Evolutionary conservation across 345 rosid genomes (phyloP).

Genomic region (Reutealis trisperma): DNA sequence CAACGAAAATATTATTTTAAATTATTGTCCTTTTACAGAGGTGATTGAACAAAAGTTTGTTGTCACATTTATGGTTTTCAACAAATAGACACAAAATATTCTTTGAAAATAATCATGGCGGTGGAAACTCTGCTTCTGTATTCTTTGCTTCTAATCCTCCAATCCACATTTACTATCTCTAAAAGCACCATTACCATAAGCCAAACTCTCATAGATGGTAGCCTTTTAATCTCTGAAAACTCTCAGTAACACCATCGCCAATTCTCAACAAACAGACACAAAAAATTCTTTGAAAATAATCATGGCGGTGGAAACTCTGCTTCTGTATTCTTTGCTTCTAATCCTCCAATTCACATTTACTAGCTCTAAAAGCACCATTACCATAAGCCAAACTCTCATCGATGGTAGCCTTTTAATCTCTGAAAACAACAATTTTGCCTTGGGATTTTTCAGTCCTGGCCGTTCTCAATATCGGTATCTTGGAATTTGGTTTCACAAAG

Average conservation of each 20-base stretch:
- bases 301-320: not conserved
- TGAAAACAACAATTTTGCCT: not conserved
- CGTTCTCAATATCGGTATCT: constrained; percentile 20
- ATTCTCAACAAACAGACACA: too few species aligned
- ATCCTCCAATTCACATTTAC: not conserved
- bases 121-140: not conserved
- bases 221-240: constrained; percentile 11
- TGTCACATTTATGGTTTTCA: too few species aligned
- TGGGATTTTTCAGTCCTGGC: constrained; percentile 35
- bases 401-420: constrained; percentile 15
- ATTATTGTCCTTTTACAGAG: too few species aligned
- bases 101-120: not conserved
- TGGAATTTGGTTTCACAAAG: constrained; percentile 27
- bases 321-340: not conserved
- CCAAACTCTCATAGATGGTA: constrained; percentile 13
- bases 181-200: constrained; percentile 9
- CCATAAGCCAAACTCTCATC: constrained; percentile 12
- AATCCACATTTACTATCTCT: not conserved
- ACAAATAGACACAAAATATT: too few species aligned
- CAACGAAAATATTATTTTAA: too few species aligned
- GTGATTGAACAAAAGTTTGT: too few species aligned
- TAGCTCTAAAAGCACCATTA: not conserved
- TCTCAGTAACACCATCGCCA: too few species aligned
- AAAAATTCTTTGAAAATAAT: too few species aligned
- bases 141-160: too few species aligned